Evolutionary conservation across 371 early-diverging fungal genomes (phyloP).

Genomic region (Mortierella sp.): DNA sequence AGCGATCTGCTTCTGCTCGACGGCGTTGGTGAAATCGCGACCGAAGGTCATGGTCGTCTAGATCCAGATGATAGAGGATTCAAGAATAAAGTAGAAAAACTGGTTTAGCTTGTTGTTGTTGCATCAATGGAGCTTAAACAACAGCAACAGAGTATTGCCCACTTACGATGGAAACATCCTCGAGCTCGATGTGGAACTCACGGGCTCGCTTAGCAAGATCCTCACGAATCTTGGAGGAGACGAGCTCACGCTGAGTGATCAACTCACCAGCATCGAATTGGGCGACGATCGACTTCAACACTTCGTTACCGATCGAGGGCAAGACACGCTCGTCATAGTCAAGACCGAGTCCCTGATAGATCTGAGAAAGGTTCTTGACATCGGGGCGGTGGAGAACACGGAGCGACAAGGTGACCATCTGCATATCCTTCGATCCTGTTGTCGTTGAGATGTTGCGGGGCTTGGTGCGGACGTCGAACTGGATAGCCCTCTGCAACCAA

Average conservation of each 20-base stretch:
- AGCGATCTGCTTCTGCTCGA: slow-evolving; percentile 93
- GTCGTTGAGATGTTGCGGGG: slow-evolving; percentile 96
- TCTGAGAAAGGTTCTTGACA: slow-evolving; percentile 74
- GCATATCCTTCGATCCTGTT: slow-evolving; percentile 85
- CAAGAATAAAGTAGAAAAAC: no score
- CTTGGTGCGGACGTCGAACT: slow-evolving; percentile 86
- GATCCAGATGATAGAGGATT: no score
- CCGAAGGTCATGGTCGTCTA: slow-evolving; percentile 97
- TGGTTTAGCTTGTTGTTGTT: no score
- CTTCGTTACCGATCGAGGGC: slow-evolving; percentile 99
- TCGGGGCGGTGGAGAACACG: slow-evolving; percentile 96
- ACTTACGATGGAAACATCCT: slow-evolving; percentile 97
- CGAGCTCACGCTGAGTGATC: slow-evolving; percentile 98
- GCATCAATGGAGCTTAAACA: no score
- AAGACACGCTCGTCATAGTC: slow-evolving; percentile 99
- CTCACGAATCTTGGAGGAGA: slow-evolving; percentile 93
- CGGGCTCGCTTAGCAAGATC: slow-evolving; percentile 93
- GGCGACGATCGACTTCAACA: slow-evolving; percentile 97
- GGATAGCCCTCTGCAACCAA: slow-evolving; percentile 81
- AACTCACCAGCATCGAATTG: slow-evolving; percentile 98
- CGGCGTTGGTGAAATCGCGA: slow-evolving; percentile 95
- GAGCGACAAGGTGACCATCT: slow-evolving; percentile 90
- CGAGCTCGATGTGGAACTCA: slow-evolving; percentile 95
- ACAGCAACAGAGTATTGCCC: no score
- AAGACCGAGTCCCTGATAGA: slow-evolving; percentile 92